phyloP scores from a whole-genome alignment of 139 green algal species.

The Trebouxia sp. region DNA sequence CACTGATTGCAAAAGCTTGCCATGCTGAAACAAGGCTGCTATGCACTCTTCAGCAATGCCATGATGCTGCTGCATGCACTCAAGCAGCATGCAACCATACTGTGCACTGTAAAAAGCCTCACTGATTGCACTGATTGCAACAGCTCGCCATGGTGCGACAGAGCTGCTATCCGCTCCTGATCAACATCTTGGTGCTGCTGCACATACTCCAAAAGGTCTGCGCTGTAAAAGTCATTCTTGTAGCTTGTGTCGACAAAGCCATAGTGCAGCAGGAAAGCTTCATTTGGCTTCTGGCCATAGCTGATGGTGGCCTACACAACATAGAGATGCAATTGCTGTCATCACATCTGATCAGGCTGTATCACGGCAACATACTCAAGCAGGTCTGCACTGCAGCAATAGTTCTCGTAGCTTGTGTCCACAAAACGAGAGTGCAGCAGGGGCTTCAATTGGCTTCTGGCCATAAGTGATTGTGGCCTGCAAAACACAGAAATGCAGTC shows the following conservation, averaged over 20 bases:
- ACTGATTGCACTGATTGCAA: not conserved
- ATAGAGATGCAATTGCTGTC: not conserved
- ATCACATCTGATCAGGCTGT: not conserved
- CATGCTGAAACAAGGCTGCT: no score
- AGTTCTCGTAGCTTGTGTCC: no score
- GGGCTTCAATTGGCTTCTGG: no score
- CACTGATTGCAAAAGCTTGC: no score
- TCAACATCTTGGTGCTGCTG: not conserved
- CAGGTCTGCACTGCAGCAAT: no score
- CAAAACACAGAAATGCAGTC: not conserved
- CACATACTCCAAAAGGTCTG: constrained; percentile 3
- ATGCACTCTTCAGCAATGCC: no score
- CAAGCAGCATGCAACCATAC: no score
- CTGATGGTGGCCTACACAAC: not conserved
- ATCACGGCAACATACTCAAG: no score
- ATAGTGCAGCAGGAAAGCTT: constrained; percentile 6
- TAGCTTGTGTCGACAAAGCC: constrained; percentile 16
- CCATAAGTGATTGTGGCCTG: constrained; percentile 14
- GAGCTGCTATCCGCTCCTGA: not conserved
- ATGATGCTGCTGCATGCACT: no score
- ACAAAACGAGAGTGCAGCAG: no score
- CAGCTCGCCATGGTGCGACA: not conserved
- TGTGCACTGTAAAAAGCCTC: no score
- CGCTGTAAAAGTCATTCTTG: constrained; percentile 9
- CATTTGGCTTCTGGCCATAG: constrained; percentile 15